phyloP scores from a whole-genome alignment of 495 filamentous ascomycete species.

The Staphylotrichum tortipilum region DNA sequence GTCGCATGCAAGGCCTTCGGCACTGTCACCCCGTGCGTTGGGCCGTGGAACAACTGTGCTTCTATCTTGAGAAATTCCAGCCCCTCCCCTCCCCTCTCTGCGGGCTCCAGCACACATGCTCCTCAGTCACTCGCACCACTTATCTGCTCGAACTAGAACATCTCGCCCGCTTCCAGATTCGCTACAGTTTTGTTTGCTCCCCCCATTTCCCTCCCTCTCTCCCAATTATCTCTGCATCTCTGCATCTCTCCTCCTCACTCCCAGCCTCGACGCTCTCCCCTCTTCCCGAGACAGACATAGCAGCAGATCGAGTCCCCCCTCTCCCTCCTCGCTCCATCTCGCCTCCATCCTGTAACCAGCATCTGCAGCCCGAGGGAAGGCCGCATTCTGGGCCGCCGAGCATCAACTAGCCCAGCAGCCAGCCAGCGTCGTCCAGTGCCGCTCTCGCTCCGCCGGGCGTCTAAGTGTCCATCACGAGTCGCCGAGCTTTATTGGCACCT shows the following conservation, averaged over 20 bases:
- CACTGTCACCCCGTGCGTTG: slow-evolving; percentile 8
- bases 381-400: slow-evolving; percentile 22
- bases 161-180: slow-evolving; percentile 7
- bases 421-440: slow-evolving; percentile 17
- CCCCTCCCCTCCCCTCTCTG: slow-evolving; percentile 3
- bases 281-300: slow-evolving; percentile 8
- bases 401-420: slow-evolving; percentile 19
- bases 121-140: slow-evolving; percentile 1
- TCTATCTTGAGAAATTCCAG: slow-evolving; percentile 15
- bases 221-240: slow-evolving; percentile 3
- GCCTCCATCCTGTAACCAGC: slow-evolving; percentile 12
- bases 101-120: neutral
- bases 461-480: slow-evolving; percentile 30
- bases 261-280: neutral
- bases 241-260: neutral
- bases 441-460: slow-evolving; percentile 27
- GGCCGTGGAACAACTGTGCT: slow-evolving; percentile 2
- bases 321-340: neutral
- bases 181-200: no score
- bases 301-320: slow-evolving; percentile 12
- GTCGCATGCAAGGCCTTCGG: slow-evolving; percentile 13
- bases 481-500: slow-evolving; percentile 26
- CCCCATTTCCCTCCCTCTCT: no score
- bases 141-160: slow-evolving; percentile 7
- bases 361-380: slow-evolving; percentile 17